Evolutionary conservation across 2,329 filamentous ascomycete genomes (phyloP).

Genomic region (Xylaria sp.): DNA sequence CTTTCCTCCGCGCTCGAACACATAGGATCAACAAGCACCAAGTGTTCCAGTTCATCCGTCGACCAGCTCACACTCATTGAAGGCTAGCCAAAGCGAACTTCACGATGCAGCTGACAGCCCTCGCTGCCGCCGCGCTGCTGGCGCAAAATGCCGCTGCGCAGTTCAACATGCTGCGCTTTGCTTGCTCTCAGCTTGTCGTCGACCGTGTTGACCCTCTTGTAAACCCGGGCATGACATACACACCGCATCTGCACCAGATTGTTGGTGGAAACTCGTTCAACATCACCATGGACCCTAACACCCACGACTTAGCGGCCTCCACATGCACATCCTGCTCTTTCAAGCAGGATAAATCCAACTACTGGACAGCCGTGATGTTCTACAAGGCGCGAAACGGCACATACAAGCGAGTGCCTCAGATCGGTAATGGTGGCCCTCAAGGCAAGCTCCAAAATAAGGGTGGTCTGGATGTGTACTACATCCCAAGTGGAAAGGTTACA

Average conservation of each 20-base stretch:
- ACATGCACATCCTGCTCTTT: constrained; percentile 59
- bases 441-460: constrained; percentile 57
- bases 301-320: constrained; percentile 52
- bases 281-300: constrained; percentile 55
- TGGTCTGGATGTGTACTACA: constrained; percentile 59
- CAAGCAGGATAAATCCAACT: constrained; percentile 58
- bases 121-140: constrained; percentile 49
- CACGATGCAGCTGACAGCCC: constrained; percentile 51
- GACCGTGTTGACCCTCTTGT: constrained; percentile 60
- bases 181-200: constrained; percentile 60
- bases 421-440: constrained; percentile 58
- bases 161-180: constrained; percentile 59
- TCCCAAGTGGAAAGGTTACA: constrained; percentile 56
- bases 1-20: constrained; percentile 20
- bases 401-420: constrained; percentile 57
- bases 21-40: constrained; percentile 13
- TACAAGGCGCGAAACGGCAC: constrained; percentile 57
- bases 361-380: constrained; percentile 61
- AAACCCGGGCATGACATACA: constrained; percentile 58
- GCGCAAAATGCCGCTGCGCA: constrained; percentile 49
- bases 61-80: constrained; percentile 13
- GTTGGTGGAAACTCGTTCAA: constrained; percentile 60
- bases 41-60: constrained; percentile 14
- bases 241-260: constrained; percentile 60
- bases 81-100: constrained; percentile 17